Base-by-base conservation (phyloP, 2,329 filamentous ascomycete genomes). In the Annulohypoxylon truncatum region DNA sequence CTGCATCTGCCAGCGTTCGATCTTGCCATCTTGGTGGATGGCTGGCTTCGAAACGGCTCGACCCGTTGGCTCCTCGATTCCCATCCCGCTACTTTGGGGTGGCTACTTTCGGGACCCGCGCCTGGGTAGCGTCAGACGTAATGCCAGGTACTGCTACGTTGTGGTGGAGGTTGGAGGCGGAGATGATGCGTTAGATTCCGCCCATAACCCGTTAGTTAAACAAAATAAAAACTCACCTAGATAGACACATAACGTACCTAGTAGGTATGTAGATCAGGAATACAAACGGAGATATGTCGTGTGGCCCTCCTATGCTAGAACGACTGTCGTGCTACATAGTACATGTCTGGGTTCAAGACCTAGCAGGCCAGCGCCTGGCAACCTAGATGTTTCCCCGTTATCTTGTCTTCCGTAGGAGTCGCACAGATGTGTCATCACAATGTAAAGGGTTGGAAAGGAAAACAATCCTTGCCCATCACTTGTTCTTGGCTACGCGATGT, bases 401-500 rank as follows among this genome's bases (percentile, higher is more conserved):
- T 66, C 61, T 65, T 42, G 38, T 42, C 38, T 66, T 46, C 35
- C 56, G 59, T 62, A 70, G 65, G 52, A 66, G 56, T 70, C 26
- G 59, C 52, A 65, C 61, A 59, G 47, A 65, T 67, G 55, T 65
- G 55, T 67, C 64, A 67, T 69, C 59, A 60, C 33, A 42, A 31
- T 59, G 44, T 59, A 58, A 63, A 63, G 29, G 40, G 40, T 62
- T 65, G 51, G 57, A 69, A 70, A 68, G 67, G 61, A 64, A 64
- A 70, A 50, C 44, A 35, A 70, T 66, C 67, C 67, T 66, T 61
- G 65, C 52, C 44, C 67, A 47, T 67, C 65, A 59, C 58, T 40
- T 33, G 44, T 28, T 68, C 66, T 69, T 72, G 69, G 72, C 69
- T 72, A 70, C 66, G 67, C 54, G 47, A 62, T 61, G 59, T 71